Base-by-base conservation (phyloP, 495 filamentous ascomycete species). In the Trichocladium uniseriatum region DNA sequence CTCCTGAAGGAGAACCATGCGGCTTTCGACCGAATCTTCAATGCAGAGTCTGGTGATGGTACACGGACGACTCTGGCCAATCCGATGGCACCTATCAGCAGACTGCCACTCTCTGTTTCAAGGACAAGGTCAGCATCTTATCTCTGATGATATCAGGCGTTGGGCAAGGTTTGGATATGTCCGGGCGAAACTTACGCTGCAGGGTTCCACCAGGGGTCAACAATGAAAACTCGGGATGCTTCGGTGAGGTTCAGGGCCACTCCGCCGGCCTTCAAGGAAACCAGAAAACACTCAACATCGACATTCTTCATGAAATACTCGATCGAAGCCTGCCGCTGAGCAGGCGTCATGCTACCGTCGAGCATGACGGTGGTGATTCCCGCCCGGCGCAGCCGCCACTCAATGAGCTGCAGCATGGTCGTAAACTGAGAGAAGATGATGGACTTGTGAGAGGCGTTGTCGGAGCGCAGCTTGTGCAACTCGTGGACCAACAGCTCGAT, bases 401-500 rank as follows among this genome's bases (percentile, higher is more conserved):
- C 91, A 29, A 98, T 86, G 46, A 96, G 81, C 66, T 96, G 86
- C 40, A 98, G 80, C 92, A 98, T 96, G 6, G 87, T 89, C 2
- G 92, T 98, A 64, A 98, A 98, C 54, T 95, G 86, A 3, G 87
- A 94, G 66, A 98, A 97, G 49, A 98, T 90, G 63, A 96, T 98
- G 3, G 86, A 92, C 67, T 98, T 98, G 56, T 86, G 82, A 0
- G 89, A 94, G 38, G 88, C 83, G 55, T 94, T 94, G 66, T 90
- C 86, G 44, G 80, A 90, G 51, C 92, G 77, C 45, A 96, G 73
- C 61, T 84, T 81, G 71, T 90, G 89, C 1, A 98, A 79, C 53
- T 96, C 89, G 54, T 95, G 91, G 13, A 97, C 81, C 11, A 97
- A 77, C 60, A 90, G 83, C 71, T 98, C 92, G 54, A 98, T 98